Conservation (phyloP, 805 yeast genomes). For the Hermanozyma aechmeae region DNA sequence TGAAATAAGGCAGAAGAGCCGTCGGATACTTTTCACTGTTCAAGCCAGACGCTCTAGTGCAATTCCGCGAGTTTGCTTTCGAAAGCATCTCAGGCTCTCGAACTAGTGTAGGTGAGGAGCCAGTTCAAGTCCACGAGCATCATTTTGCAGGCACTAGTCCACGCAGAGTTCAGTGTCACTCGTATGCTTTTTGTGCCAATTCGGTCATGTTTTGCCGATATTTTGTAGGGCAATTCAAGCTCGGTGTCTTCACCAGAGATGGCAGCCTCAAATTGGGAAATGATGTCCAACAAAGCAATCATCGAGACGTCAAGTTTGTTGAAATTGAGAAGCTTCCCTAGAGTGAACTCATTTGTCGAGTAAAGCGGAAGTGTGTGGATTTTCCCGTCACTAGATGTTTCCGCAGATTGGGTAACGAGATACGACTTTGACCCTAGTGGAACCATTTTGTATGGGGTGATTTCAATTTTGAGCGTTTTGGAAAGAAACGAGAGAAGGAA, state of each 20-base stretch:
- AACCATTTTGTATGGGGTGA: slow-evolving; percentile 53
- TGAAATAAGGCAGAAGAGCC: no score
- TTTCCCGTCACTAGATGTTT: slow-evolving; percentile 1
- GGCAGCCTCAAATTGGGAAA: slow-evolving; percentile 40
- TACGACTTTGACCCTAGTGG: slow-evolving; percentile 84
- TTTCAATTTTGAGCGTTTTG: slow-evolving; percentile 43
- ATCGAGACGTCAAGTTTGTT: slow-evolving; percentile 73
- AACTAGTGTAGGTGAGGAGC: slow-evolving; percentile 69
- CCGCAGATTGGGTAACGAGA: slow-evolving; percentile 39
- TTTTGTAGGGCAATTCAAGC: slow-evolving; percentile 65
- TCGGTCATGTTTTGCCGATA: slow-evolving; percentile 45
- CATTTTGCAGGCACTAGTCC: slow-evolving; percentile 87
- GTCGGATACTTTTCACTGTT: no score
- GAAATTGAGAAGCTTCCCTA: slow-evolving; percentile 63
- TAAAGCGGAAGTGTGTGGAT: slow-evolving; percentile 39
- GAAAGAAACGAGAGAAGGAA: slow-evolving; percentile 58
- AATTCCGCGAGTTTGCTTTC: no score
- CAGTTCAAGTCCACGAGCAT: slow-evolving; percentile 71
- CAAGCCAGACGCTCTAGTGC: no score
- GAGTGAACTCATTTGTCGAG: slow-evolving; percentile 64
- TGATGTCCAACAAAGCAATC: slow-evolving; percentile 64
- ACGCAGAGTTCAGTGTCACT: slow-evolving; percentile 63
- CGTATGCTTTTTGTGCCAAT: slow-evolving; percentile 75
- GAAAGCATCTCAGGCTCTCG: no score
- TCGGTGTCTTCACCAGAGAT: slow-evolving; percentile 39